These are phyloP conservation scores for Dryas alaskensis DNA, from an alignment of 306 rosid genomes.

Conservation along the genomic window DNA sequence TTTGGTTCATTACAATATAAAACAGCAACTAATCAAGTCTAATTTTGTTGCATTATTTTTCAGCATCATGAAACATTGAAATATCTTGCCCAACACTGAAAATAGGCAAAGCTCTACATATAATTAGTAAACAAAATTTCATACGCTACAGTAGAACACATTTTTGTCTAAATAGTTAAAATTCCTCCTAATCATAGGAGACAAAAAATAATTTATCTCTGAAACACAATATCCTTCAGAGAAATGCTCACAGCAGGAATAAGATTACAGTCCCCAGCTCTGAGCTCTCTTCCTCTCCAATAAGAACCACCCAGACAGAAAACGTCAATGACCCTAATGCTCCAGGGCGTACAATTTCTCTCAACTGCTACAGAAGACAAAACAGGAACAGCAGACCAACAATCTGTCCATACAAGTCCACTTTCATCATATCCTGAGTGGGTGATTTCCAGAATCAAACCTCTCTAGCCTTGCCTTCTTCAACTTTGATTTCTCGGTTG, in stretches of 20 bases:
- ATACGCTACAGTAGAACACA: background rate
- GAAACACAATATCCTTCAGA: conserved; percentile 14
- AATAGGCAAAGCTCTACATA: background rate
- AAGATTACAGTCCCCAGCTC: conserved; percentile 20
- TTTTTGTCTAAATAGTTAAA: background rate
- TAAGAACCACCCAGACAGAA: conserved; percentile 18
- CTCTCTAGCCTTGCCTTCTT: conserved; percentile 54
- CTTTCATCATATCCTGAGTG: conserved; percentile 64
- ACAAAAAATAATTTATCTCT: background rate
- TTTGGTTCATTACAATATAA: no score
- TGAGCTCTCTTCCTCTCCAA: conserved; percentile 26
- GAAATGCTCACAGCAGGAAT: conserved; percentile 22
- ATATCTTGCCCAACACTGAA: background rate
- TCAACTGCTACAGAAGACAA: conserved; percentile 28
- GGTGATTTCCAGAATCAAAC: conserved; percentile 53
- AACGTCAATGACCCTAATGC: conserved; percentile 25
- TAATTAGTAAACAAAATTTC: conserved; percentile 7
- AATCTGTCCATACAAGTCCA: background rate
- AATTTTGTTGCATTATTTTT: background rate
- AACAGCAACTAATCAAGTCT: background rate
- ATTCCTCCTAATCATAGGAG: background rate
- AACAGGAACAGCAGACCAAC: conserved; percentile 17
- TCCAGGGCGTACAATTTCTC: conserved; percentile 24
- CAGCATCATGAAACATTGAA: no score
- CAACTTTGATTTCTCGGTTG: conserved; percentile 39